Evolutionary conservation across 208 protist species (phyloP), one percentile per base, ranked within the genome.

Genomic region (Phytomonas sp.): DNA sequence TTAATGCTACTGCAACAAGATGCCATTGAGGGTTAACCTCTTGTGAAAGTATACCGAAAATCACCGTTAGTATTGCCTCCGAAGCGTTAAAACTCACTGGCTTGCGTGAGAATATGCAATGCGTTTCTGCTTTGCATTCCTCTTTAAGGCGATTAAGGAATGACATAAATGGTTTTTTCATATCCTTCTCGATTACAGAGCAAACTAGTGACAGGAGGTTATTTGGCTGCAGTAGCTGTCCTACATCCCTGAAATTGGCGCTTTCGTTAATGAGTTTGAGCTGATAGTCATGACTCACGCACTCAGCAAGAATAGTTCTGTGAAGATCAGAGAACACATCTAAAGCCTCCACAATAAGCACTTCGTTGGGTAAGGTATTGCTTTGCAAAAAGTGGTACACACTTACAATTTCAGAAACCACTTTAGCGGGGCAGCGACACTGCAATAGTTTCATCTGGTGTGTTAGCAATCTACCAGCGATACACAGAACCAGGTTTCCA

Each of bases 201-300:
- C 73, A 66, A 4, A 93, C 85, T 36, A 95, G 72, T 43, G 85
- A 76, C 6, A 81, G 69, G 7, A 95, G 65, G 59, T 84, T 88
- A 32, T 91, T 81, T 0, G 80, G 75, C 53, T 81, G 60, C 31
- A 93, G 75, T 34, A 93, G 72, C 66, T 91, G 83, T 23, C 77
- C 74, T 4, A 93, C 79, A 61, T 90, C 84, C 31, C 78, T 83
- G n/a, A 93, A 74, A 64, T 72, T 82, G 29, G 75, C 75, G 28
- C 81, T 77, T 28, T 91, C 81, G 29, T 80, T 82, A 67, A 96
- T 92, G 5, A 90, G 81, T 73, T 85, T 70, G 11, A 96, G 75
- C 73, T 93, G 86, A 67, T 93, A 94, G 34, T 90, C 85, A 70
- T 93, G 82, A 72, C 82, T 91, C 29, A 93, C 85, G 32, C 88